Evolutionary conservation across 2,329 filamentous ascomycete genomes (phyloP).

Genomic region (Penicillium paneum): DNA sequence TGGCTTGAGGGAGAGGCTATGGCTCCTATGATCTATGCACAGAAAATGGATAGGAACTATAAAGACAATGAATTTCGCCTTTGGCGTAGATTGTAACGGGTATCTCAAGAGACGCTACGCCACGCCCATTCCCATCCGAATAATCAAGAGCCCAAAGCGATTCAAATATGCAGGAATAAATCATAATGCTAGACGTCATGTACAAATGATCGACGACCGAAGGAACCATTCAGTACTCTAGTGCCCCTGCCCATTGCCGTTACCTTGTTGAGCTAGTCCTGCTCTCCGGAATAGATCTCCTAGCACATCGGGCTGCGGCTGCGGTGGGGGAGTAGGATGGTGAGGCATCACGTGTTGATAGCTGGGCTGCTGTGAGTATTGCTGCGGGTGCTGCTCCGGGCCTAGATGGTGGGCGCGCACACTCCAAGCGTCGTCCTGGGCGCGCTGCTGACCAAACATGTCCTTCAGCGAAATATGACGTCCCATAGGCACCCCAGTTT

Average conservation of each 20-base stretch:
- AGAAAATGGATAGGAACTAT: not conserved
- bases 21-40: not conserved
- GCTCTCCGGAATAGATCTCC: constrained; percentile 45
- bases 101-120: constrained; percentile 22
- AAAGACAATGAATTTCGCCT: constrained; percentile 11
- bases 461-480: constrained; percentile 53
- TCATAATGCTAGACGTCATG: constrained; percentile 11
- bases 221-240: constrained; percentile 1
- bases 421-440: constrained; percentile 52
- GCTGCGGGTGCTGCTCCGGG: constrained; percentile 14
- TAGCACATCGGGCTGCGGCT: constrained; percentile 36
- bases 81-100: constrained; percentile 16
- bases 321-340: constrained; percentile 15
- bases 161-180: constrained; percentile 4
- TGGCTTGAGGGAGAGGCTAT: constrained; percentile 2
- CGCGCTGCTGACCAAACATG: constrained; percentile 54
- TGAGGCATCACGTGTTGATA: constrained; percentile 12
- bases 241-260: constrained; percentile 16
- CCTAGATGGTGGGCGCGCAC: constrained; percentile 45
- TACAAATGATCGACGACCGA: not conserved
- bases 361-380: constrained; percentile 5
- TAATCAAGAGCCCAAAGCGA: not conserved
- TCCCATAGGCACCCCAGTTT: constrained; percentile 49
- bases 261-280: constrained; percentile 34
- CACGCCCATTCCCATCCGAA: constrained; percentile 6